Base-by-base conservation (phyloP, 2,329 filamentous ascomycete species). In the Penicillium oxalicum region DNA sequence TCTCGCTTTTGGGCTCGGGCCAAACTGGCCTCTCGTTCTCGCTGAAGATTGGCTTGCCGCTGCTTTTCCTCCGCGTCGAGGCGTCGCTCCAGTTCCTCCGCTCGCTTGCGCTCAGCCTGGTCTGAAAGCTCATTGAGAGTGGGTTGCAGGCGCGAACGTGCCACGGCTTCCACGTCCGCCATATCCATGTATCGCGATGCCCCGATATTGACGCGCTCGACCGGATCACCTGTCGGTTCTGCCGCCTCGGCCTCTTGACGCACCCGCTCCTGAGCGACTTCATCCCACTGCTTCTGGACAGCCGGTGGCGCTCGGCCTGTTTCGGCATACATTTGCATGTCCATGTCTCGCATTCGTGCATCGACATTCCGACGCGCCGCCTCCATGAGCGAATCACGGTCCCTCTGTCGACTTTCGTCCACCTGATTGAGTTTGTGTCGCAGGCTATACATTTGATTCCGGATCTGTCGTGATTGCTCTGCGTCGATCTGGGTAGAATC, bases 331-430 rank as follows among this genome's bases (percentile, higher is more conserved):
- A 95, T 80, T 60, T 83, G 84, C 65, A 91, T 82, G 51, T 97
- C 91, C 76, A 96, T 90, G 36, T 79, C 80, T 52, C 87, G 82
- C 56, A 96, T 79, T 37, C 81, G 82, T 18, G 83, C 83, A 56
- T 84, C 82, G n/a, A 96, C 91, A 57, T 95, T 95, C 39, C 86
- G 83, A 62, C 91, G 87, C 1, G 91, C 91, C 3, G 83, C 83
- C 8, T 86, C 86, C 55, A 95, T 74, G 1, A 97, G 73, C 1
- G 79, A 76, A 47, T 87, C 85, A 9, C 88, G 84, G 58, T 95
- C 91, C 38, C 80, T 77, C 50, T 84, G 77, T 37, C 87, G 80
- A 36, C 58, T 54, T 24, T 59, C 62, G 45, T 68, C 65, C 4
- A 67, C 64, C 9, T 54, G 53, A 40, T 65, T 44, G 29, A 67